Percentiles rank a stretch among this genome's conserved stretches.
These are phyloP conservation scores for Colletotrichum karsti DNA, from an alignment of 2,329 filamentous ascomycete genomes.

Conservation along the genomic window DNA sequence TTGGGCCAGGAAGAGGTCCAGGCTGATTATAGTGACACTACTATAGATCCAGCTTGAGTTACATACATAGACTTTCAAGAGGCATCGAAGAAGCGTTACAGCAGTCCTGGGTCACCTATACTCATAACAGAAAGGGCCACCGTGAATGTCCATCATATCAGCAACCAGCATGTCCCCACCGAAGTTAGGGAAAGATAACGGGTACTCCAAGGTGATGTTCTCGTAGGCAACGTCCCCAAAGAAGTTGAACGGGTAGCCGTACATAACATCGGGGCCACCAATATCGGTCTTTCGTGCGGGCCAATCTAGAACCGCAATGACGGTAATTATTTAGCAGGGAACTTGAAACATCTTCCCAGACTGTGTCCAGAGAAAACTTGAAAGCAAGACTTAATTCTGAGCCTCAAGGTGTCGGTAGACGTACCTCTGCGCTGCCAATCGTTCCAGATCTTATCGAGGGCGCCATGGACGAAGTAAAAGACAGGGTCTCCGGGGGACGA, in stretches of 20 bases:
- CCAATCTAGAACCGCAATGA: constrained; percentile 31
- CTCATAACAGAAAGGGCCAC: background rate
- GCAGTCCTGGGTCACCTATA: too few relatives aligned
- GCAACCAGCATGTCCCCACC: background rate
- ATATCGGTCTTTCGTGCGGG: constrained; percentile 37
- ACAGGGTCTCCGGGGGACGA: constrained; percentile 41
- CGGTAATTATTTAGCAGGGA: accelerated
- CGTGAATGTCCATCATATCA: background rate
- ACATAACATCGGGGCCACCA: constrained; percentile 41
- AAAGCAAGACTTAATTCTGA: accelerated
- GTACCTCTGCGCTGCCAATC: constrained; percentile 32
- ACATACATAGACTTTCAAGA: too few relatives aligned
- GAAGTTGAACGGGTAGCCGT: constrained; percentile 41
- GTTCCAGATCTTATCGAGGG: constrained; percentile 36
- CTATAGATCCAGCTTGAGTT: too few relatives aligned
- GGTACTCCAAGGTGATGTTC: constrained; percentile 40
- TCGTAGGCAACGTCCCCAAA: constrained; percentile 39
- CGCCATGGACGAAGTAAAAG: constrained; percentile 38
- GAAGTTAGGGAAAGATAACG: background rate
- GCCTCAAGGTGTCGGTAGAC: background rate
- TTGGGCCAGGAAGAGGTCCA: too few relatives aligned
- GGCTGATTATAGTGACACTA: too few relatives aligned
- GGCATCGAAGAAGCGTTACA: too few relatives aligned
- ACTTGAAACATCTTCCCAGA: too few relatives aligned
- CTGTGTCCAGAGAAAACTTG: background rate